Conservation (phyloP, 2,329 filamentous ascomycete species). For the Dothideomycetes sp. region DNA sequence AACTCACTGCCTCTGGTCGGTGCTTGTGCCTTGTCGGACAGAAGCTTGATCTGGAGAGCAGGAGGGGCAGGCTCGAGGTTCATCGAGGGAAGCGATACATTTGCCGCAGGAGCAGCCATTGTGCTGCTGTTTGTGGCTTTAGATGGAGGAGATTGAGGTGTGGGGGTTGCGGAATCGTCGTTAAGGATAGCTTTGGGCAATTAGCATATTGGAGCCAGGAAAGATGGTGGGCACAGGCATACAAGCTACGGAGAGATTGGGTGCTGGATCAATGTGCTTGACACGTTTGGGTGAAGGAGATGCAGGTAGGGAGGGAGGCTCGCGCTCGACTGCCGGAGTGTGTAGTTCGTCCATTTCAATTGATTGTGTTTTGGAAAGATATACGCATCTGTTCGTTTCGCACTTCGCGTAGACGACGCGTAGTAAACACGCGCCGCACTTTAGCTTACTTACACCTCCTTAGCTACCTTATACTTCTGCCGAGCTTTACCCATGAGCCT, state of each 20-base stretch:
- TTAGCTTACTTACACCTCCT: background rate
- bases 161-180: slow-evolving; percentile 22
- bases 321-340: slow-evolving; percentile 23
- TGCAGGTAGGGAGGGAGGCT: slow-evolving; percentile 49
- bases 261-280: slow-evolving; percentile 46
- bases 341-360: too few species aligned
- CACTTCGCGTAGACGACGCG: background rate
- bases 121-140: slow-evolving; percentile 12
- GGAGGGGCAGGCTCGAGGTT: slow-evolving; percentile 33
- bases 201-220: too few species aligned
- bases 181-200: slow-evolving; percentile 24
- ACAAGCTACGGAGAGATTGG: slow-evolving; percentile 26
- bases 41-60: slow-evolving; percentile 78
- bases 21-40: slow-evolving; percentile 64
- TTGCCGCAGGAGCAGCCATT: slow-evolving; percentile 8
- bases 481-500: background rate
- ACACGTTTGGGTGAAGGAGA: slow-evolving; percentile 73
- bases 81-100: slow-evolving; percentile 18
- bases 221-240: too few species aligned
- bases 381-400: too few species aligned
- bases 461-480: background rate
- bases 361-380: too few species aligned
- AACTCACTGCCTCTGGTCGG: slow-evolving; percentile 83
- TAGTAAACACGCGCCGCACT: background rate
- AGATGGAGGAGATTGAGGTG: slow-evolving; percentile 14